Evolutionary conservation across 2,329 filamentous ascomycete genomes (phyloP).

Genomic region (Ophiostoma pallidulum): DNA sequence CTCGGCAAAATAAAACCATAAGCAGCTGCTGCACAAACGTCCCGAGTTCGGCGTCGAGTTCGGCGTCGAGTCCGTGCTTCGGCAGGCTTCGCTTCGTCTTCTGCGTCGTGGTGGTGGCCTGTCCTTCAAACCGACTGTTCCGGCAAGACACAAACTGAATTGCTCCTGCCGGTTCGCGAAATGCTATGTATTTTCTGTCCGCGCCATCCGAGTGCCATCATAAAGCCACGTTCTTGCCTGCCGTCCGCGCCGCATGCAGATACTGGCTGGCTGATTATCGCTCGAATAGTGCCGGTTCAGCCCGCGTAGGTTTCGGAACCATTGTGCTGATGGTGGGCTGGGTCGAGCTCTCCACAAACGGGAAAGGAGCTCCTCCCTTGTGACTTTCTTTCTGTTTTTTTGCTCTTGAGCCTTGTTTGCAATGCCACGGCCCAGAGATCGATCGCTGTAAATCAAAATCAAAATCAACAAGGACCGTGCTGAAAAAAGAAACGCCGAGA

Average conservation of each 20-base stretch:
- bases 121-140: conserved; percentile 1
- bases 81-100: neutral
- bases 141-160: conserved; percentile 16
- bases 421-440: neutral
- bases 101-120: neutral
- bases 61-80: too few species aligned
- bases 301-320: too few species aligned
- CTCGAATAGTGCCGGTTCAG: too few species aligned
- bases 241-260: too few species aligned
- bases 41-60: neutral
- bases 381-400: neutral
- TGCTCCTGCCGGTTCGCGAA: conserved; percentile 11
- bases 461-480: conserved; percentile 12
- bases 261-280: too few species aligned
- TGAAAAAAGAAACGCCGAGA: conserved; percentile 20
- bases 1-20: conserved; percentile 19
- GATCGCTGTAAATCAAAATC: conserved; percentile 1
- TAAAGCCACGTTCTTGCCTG: too few species aligned
- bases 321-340: too few species aligned
- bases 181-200: conserved; percentile 7
- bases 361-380: neutral
- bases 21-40: neutral
- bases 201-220: too few species aligned
- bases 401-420: neutral
- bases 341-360: too few species aligned